A percentile compares a stretch with the other conserved stretches of the same genome.
Evolutionary conservation across 768 basidiomycete species (phyloP).

Genomic region (Lactarius vividus): DNA sequence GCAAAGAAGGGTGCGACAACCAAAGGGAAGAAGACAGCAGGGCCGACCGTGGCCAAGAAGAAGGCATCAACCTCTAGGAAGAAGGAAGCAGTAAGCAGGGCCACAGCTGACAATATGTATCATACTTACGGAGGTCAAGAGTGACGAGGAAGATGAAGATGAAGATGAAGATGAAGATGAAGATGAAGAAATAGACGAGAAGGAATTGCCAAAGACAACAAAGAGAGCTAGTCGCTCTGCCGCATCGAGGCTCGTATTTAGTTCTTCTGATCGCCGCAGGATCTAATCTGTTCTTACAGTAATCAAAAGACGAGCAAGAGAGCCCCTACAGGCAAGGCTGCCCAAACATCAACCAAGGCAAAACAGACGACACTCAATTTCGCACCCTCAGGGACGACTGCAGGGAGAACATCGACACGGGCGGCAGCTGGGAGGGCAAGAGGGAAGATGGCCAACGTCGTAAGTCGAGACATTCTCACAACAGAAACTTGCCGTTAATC

Average conservation of each 20-base stretch:
- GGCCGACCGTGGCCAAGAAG: constrained; percentile 32
- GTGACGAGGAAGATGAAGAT: constrained; percentile 56
- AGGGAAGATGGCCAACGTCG: constrained; percentile 52
- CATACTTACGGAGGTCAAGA: constrained; percentile 57
- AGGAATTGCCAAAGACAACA: constrained; percentile 45
- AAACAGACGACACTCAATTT: constrained; percentile 64
- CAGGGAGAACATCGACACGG: constrained; percentile 50
- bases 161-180: constrained; percentile 57
- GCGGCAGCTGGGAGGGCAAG: constrained; percentile 69
- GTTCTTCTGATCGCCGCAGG: constrained; percentile 1
- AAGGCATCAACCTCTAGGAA: constrained; percentile 29
- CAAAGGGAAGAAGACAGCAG: constrained; percentile 35
- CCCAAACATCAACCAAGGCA: constrained; percentile 34
- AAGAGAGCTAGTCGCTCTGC: constrained; percentile 66
- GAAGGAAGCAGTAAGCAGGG: constrained; percentile 38
- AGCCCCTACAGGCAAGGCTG: constrained; percentile 48
- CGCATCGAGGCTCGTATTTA: constrained; percentile 51
- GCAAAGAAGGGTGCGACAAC: constrained; percentile 29
- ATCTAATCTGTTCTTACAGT: constrained; percentile 5
- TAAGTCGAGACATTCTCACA: constrained; percentile 32
- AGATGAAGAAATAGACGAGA: constrained; percentile 52
- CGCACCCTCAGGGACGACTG: constrained; percentile 44
- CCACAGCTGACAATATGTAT: constrained; percentile 28
- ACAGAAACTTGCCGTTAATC: not conserved
- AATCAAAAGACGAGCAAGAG: constrained; percentile 49